A percentile compares a stretch with the other conserved stretches of the same genome.
Evolutionary conservation across 2,329 filamentous ascomycete genomes (phyloP).

Genomic region (Colletotrichum plurivorum): DNA sequence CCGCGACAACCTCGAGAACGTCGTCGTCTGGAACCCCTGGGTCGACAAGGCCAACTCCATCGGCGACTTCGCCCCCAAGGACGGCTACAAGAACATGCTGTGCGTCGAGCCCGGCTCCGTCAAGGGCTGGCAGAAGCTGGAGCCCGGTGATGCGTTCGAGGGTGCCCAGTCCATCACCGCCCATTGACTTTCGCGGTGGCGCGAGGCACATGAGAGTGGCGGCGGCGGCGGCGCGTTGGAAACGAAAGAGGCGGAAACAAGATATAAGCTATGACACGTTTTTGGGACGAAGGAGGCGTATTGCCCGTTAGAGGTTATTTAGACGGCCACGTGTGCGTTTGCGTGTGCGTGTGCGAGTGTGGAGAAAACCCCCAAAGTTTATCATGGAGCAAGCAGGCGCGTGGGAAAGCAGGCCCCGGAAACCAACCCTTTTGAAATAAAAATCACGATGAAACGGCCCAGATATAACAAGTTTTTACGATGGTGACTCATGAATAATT

Average conservation of each 20-base stretch:
- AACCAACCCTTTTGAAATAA: constrained; percentile 27
- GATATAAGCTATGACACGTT: neutral
- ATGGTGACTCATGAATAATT: neutral
- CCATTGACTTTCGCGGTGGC: constrained; percentile 1
- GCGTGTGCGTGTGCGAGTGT: neutral
- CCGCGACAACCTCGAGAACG: constrained; percentile 87
- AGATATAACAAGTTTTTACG: neutral
- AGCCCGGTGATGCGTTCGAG: constrained; percentile 80
- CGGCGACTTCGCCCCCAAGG: constrained; percentile 89
- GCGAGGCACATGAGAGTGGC: too few relatives aligned
- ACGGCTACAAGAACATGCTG: constrained; percentile 93
- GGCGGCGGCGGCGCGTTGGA: neutral
- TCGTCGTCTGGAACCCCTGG: constrained; percentile 99
- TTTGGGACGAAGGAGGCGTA: neutral
- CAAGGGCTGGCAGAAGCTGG: constrained; percentile 84
- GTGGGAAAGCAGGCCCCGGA: constrained; percentile 29
- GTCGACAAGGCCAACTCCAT: constrained; percentile 85
- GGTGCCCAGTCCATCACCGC: constrained; percentile 69
- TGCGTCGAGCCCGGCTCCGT: constrained; percentile 94
- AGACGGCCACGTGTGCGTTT: constrained; percentile 14
- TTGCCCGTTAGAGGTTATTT: constrained; percentile 19
- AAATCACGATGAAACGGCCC: constrained; percentile 32
- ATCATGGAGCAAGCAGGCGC: constrained; percentile 30
- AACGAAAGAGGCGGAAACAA: neutral
- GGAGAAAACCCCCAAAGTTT: neutral